Percentiles rank a stretch among this genome's conserved stretches.
Evolutionary conservation across 2,329 filamentous ascomycete species (phyloP).

Genomic region (Colletotrichum sansevieriae): DNA sequence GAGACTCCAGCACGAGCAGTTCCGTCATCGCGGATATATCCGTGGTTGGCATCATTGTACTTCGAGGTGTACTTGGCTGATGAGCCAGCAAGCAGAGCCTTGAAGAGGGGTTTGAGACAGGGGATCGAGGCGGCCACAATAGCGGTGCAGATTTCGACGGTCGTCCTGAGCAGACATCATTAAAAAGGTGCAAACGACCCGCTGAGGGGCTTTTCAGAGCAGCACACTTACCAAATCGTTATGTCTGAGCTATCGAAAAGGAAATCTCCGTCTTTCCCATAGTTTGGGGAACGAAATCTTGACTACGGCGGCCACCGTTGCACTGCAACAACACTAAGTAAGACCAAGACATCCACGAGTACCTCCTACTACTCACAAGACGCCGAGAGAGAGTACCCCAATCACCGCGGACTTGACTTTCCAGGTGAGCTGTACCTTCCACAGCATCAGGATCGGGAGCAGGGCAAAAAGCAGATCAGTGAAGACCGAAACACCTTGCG

Average conservation of each 20-base stretch:
- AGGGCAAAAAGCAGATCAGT: conserved; percentile 48
- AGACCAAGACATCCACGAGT: neutral
- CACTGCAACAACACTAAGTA: conserved; percentile 20
- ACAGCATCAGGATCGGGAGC: conserved; percentile 47
- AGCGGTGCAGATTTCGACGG: conserved; percentile 47
- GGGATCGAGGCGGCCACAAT: conserved; percentile 48
- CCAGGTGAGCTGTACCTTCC: conserved; percentile 48
- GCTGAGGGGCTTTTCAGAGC: no score
- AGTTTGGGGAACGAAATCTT: conserved; percentile 45
- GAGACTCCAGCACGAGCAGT: neutral
- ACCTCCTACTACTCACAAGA: conserved; percentile 41
- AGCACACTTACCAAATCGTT: conserved; percentile 46
- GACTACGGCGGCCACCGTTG: conserved; percentile 46
- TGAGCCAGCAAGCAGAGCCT: conserved; percentile 30
- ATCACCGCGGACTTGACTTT: conserved; percentile 46
- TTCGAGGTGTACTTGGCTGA: conserved; percentile 16
- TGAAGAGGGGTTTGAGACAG: conserved; percentile 47
- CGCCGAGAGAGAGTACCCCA: conserved; percentile 45
- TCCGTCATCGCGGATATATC: conserved; percentile 16
- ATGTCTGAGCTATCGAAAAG: conserved; percentile 47
- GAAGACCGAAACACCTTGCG: conserved; percentile 43
- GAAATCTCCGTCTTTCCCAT: conserved; percentile 47
- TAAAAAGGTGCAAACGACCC: neutral
- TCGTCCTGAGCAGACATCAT: conserved; percentile 42
- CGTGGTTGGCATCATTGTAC: conserved; percentile 17